A percentile compares a stretch with the other conserved stretches of the same genome.
phyloP scores from a whole-genome alignment of 2,329 filamentous ascomycete species.

The Penicillium sumatraense region DNA sequence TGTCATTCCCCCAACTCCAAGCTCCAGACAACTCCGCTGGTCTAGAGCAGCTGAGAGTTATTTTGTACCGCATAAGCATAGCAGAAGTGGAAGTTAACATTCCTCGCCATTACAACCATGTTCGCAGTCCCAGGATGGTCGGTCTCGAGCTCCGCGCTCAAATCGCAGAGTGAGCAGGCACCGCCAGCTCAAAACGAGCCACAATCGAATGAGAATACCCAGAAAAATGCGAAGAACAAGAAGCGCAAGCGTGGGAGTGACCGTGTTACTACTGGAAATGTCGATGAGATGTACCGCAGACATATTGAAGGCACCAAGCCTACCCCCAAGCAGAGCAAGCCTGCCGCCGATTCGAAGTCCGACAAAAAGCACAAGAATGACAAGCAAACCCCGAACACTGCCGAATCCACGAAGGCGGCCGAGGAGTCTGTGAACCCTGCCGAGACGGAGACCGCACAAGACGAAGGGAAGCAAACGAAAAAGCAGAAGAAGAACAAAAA shows the following conservation, averaged over 20 bases:
- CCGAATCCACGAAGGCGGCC: slow-evolving; percentile 22
- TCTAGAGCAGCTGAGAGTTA: no score
- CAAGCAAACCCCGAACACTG: slow-evolving; percentile 28
- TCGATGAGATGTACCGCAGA: slow-evolving; percentile 77
- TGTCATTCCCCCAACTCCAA: background rate
- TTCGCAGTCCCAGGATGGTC: slow-evolving; percentile 96
- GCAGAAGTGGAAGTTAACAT: no score
- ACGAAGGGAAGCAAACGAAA: slow-evolving; percentile 27
- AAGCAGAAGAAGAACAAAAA: slow-evolving; percentile 39
- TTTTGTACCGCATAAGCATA: no score
- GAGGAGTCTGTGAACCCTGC: slow-evolving; percentile 18
- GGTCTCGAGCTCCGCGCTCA: slow-evolving; percentile 72
- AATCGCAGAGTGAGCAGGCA: slow-evolving; percentile 64
- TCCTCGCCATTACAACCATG: slow-evolving; percentile 54
- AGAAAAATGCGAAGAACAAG: slow-evolving; percentile 42
- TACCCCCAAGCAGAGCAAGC: slow-evolving; percentile 41
- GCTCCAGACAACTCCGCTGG: background rate
- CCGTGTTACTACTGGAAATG: slow-evolving; percentile 68
- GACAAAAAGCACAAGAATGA: slow-evolving; percentile 32
- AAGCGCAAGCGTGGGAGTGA: slow-evolving; percentile 56
- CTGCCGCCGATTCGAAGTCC: slow-evolving; percentile 29
- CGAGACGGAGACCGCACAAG: slow-evolving; percentile 28
- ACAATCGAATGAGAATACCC: slow-evolving; percentile 35
- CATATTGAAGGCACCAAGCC: slow-evolving; percentile 72
- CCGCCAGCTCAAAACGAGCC: slow-evolving; percentile 68